Base-by-base conservation (phyloP, 169 alveolate species). In the Plasmodium berghei region DNA sequence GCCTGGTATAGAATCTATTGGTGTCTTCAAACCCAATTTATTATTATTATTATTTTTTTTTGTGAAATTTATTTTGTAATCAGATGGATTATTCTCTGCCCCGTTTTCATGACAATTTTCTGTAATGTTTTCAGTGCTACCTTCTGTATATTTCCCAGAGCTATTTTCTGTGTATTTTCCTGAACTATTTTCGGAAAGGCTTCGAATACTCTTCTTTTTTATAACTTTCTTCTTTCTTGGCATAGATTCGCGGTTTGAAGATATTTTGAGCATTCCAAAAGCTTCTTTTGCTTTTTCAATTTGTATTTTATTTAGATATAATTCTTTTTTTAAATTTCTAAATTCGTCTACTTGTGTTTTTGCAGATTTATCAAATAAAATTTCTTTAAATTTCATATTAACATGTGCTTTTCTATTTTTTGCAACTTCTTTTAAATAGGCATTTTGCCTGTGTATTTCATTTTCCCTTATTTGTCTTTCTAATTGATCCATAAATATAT, bases 281-380 rank as follows among this genome's bases (percentile, higher is more conserved):
- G 91, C 91, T 58, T 86, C 87, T 71, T 73, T 86, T 52, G 91
- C 91, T 48, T 72, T 86, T 64, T 86, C 77, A 56, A 86, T 72
- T 34, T 86, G 91, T 70, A 86, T 71, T 52, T 86, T 70, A 64
- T 86, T 86, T 72, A 86, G 48, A 72, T 86, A 86, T 61, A 86
- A 72, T 71, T 86, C 91, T 62, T 86, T 69, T 40, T 86, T 70
- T 64, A 86, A 70, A 62, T 28, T 58, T n/a, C 72, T 86, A 18
- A 70, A 26, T 28, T 69, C 91, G 45, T 86, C 80, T 4, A 70
- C 59, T 42, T 86, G 66, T n/a, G 70, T 52, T 46, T 86, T 69
- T 46, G 75, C 66, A 28, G 91, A 70, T 46, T 86, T 86, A 14
- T 86, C 91, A 58, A 70, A 86, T 63, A 86, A 18, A 16, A 86